These are phyloP conservation scores for Lecanoromycetidae sp. DNA, from an alignment of 2,329 filamentous ascomycete species.

Conservation along the genomic window DNA sequence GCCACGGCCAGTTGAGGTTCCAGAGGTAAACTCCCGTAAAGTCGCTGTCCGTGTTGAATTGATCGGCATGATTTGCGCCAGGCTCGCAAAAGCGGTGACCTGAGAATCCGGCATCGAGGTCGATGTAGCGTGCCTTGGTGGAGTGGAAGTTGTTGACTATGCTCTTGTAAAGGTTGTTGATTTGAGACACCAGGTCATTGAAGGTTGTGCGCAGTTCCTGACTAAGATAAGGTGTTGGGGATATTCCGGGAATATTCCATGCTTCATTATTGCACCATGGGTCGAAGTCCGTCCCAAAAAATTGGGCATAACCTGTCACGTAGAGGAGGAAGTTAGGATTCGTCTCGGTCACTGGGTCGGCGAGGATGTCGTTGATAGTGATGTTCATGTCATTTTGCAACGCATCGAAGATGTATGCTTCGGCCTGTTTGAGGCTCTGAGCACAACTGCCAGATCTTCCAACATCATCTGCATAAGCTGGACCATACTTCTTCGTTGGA, in stretches of 20 bases:
- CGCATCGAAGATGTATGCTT: background rate
- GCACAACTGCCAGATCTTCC: constrained; percentile 3
- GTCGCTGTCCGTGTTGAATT: background rate
- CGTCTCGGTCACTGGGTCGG: background rate
- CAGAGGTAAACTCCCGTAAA: background rate
- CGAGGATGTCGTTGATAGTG: constrained; percentile 1
- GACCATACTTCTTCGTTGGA: background rate
- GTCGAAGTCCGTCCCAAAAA: constrained; percentile 9
- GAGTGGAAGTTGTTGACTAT: no score
- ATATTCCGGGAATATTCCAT: background rate
- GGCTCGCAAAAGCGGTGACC: background rate
- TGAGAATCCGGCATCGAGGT: no score
- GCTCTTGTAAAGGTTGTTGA: constrained; percentile 10
- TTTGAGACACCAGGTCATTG: constrained; percentile 3
- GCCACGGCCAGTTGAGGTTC: background rate
- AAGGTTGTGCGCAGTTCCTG: constrained; percentile 3
- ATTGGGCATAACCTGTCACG: constrained; percentile 12
- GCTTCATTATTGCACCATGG: constrained; percentile 5
- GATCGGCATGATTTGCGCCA: background rate
- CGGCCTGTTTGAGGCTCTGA: background rate
- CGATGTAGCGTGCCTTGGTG: no score
- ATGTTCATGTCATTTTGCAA: background rate
- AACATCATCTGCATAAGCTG: background rate
- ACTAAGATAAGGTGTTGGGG: constrained; percentile 4
- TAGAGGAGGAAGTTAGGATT: constrained; percentile 10